phyloP scores from a whole-genome alignment of 139 green algal genomes.

The Chlorella sp. region DNA sequence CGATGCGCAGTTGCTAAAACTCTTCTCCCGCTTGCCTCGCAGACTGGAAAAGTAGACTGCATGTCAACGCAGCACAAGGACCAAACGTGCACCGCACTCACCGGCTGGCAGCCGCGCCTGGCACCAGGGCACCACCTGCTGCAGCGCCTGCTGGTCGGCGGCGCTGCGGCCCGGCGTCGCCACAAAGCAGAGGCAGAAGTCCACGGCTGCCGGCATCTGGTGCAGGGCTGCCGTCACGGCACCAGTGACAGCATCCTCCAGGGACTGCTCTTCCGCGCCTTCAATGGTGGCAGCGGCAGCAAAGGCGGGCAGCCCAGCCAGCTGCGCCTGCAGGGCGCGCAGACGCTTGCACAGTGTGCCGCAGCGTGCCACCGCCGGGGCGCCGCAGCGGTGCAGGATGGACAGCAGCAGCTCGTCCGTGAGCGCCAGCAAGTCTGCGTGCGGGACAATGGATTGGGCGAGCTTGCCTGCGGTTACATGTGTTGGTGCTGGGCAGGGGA shows the following conservation, averaged over 20 bases:
- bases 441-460: no score
- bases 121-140: neutral
- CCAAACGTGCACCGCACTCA: neutral
- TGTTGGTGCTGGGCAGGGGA: no score
- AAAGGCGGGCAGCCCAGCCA: constrained; percentile 6
- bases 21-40: no score
- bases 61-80: no score
- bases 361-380: neutral
- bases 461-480: no score
- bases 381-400: neutral
- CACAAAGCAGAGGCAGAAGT: constrained; percentile 26
- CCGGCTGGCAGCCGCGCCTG: constrained; percentile 18
- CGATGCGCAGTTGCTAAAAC: no score
- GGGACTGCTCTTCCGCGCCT: neutral
- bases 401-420: constrained; percentile 24
- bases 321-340: neutral
- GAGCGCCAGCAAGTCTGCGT: neutral
- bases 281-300: neutral
- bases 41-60: no score
- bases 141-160: neutral
- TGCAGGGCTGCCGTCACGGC: neutral
- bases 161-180: neutral
- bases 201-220: neutral
- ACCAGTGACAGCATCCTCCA: neutral
- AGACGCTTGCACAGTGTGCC: constrained; percentile 15